Percentiles rank a stretch among this genome's conserved stretches.
Conservation (phyloP, 805 yeast genomes). For the Ogataea trehalophila region DNA sequence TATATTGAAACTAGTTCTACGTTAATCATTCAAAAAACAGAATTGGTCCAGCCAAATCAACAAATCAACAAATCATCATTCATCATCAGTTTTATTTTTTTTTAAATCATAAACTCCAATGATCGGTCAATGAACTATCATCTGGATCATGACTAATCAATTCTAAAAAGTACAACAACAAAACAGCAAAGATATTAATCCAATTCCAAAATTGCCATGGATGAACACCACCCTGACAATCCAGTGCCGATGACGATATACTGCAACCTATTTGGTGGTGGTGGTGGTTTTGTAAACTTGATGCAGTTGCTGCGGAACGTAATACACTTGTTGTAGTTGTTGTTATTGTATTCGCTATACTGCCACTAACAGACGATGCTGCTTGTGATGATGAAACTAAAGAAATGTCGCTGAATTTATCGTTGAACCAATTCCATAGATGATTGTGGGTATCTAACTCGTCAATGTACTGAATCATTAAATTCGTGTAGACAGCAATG, state of each 20-base stretch:
- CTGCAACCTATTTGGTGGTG: too few species aligned
- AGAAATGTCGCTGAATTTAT: conserved; percentile 13
- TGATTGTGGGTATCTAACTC: conserved; percentile 55
- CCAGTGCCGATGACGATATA: not conserved
- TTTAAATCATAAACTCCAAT: conserved; percentile 20
- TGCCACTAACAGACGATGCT: not conserved
- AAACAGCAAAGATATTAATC: conserved; percentile 80
- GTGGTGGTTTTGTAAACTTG: not conserved
- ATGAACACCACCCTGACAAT: conserved; percentile 32
- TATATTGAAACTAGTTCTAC: not conserved
- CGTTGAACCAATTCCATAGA: conserved; percentile 29
- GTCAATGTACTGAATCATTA: conserved; percentile 85
- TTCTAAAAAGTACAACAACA: conserved; percentile 78
- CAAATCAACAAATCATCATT: not conserved
- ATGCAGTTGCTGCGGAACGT: conserved; percentile 1
- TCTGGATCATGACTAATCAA: conserved; percentile 39
- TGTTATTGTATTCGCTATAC: too few species aligned
- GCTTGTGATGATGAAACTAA: not conserved
- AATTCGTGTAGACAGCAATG: conserved; percentile 91
- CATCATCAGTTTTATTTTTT: too few species aligned
- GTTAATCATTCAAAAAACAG: too few species aligned
- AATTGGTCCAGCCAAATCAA: not conserved
- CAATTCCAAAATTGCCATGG: conserved; percentile 99
- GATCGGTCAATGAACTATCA: conserved; percentile 31
- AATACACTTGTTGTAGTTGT: not conserved